These are phyloP conservation scores for Fusarium guadeloupense DNA, from an alignment of 2,329 filamentous ascomycete species.

Conservation along the genomic window DNA sequence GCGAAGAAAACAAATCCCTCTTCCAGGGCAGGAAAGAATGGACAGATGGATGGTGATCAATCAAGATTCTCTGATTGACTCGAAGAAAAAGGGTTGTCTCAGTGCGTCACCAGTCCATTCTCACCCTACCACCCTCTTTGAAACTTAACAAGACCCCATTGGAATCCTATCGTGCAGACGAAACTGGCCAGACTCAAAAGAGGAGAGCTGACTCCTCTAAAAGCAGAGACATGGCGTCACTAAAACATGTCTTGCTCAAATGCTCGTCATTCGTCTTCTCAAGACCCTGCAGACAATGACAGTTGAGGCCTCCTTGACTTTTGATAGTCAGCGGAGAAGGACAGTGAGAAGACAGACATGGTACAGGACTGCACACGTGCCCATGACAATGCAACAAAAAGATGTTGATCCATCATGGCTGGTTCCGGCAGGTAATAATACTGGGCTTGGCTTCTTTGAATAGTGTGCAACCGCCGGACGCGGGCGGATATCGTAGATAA, in stretches of 20 bases:
- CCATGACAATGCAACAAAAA: slow-evolving; percentile 12
- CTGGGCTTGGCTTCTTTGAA: background rate
- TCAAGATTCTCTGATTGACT: background rate
- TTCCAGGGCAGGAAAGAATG: slow-evolving; percentile 7
- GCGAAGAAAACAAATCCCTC: slow-evolving; percentile 7
- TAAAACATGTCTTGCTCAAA: slow-evolving; percentile 23
- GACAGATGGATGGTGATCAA: slow-evolving; percentile 24
- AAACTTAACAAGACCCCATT: slow-evolving; percentile 18
- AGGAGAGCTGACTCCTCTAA: slow-evolving; percentile 22
- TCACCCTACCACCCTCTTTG: slow-evolving; percentile 31
- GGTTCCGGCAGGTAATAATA: slow-evolving; percentile 5
- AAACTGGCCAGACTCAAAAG: slow-evolving; percentile 19
- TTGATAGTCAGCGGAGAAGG: slow-evolving; percentile 13
- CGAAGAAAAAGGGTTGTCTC: slow-evolving; percentile 7
- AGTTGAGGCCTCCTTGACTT: slow-evolving; percentile 28
- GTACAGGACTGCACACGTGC: slow-evolving; percentile 19
- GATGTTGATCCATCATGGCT: slow-evolving; percentile 4
- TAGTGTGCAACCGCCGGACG: slow-evolving; percentile 22
- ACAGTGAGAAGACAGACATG: background rate
- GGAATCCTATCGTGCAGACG: slow-evolving; percentile 22
- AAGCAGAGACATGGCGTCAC: slow-evolving; percentile 32
- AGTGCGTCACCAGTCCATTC: slow-evolving; percentile 26
- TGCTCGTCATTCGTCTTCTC: slow-evolving; percentile 18
- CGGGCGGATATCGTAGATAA: slow-evolving; percentile 31
- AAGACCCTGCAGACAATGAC: slow-evolving; percentile 32